phyloP scores from a whole-genome alignment of 2,329 filamentous ascomycete species.

The Diplocarpon mali region DNA sequence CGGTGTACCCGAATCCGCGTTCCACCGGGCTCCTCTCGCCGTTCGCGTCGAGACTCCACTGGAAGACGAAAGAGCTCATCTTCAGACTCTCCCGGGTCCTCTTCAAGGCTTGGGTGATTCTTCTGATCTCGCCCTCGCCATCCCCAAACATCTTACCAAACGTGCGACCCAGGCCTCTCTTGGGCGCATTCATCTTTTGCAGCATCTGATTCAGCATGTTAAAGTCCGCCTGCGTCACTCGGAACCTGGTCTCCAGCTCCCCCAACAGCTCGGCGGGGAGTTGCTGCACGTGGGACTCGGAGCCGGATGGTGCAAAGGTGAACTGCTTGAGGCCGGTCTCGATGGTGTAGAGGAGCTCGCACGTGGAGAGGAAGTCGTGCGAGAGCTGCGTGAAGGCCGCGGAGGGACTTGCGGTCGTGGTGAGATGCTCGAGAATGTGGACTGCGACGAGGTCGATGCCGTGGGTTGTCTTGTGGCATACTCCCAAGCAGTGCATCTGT shows the following conservation, averaged over 20 bases:
- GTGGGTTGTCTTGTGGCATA: constrained; percentile 47
- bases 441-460: constrained; percentile 54
- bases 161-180: constrained; percentile 33
- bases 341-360: constrained; percentile 55
- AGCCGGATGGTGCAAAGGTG: constrained; percentile 34
- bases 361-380: constrained; percentile 56
- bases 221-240: constrained; percentile 49
- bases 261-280: constrained; percentile 49
- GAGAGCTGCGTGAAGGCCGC: constrained; percentile 48
- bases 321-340: constrained; percentile 47
- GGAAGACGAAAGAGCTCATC: constrained; percentile 53
- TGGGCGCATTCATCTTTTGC: constrained; percentile 36
- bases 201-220: constrained; percentile 53
- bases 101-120: constrained; percentile 44
- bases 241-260: constrained; percentile 56
- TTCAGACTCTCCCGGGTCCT: constrained; percentile 50
- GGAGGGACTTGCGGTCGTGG: constrained; percentile 42
- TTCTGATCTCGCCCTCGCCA: constrained; percentile 48
- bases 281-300: constrained; percentile 31
- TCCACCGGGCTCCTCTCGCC: constrained; percentile 31
- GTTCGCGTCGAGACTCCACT: constrained; percentile 43
- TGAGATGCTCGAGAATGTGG: constrained; percentile 53
- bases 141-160: constrained; percentile 54
- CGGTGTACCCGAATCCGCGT: constrained; percentile 56
- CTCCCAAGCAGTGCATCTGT: constrained; percentile 29